These are phyloP conservation scores for Gleditsia sinensis DNA, from an alignment of 306 rosid species.

Conservation along the genomic window DNA sequence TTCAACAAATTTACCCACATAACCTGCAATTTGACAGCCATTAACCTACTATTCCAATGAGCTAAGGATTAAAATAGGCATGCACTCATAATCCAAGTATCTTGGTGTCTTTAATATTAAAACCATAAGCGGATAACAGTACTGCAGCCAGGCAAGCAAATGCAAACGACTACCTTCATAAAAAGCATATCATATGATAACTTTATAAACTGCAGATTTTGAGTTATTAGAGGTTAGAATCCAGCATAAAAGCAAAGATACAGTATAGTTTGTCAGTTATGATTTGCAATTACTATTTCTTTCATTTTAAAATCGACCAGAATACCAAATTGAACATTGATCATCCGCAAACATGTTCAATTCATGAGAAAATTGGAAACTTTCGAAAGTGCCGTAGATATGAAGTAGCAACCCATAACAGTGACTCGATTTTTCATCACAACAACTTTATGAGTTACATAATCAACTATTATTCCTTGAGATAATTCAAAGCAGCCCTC, in stretches of 20 bases:
- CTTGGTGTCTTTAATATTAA: neutral
- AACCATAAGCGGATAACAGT: neutral
- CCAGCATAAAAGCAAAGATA: neutral
- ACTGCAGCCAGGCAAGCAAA: conserved; percentile 1
- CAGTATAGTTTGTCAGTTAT: neutral
- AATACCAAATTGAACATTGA: conserved; percentile 19
- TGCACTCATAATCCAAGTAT: neutral
- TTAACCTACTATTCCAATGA: neutral
- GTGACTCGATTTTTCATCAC: neutral
- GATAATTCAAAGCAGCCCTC: conserved; percentile 18
- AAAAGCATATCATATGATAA: neutral
- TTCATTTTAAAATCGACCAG: neutral
- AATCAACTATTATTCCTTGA: neutral
- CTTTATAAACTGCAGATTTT: neutral
- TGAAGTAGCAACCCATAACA: conserved; percentile 17
- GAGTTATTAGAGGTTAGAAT: neutral
- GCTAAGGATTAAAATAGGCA: neutral
- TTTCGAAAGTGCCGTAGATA: conserved; percentile 15
- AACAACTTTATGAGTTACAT: neutral
- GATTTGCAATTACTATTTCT: neutral
- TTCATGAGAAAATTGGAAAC: conserved; percentile 1
- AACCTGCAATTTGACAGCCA: conserved; percentile 37
- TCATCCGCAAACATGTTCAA: neutral
- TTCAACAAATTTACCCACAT: conserved; percentile 33
- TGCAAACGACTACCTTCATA: neutral